phyloP scores from a whole-genome alignment of 2,329 filamentous ascomycete genomes.

The Monosporascus sp. region DNA sequence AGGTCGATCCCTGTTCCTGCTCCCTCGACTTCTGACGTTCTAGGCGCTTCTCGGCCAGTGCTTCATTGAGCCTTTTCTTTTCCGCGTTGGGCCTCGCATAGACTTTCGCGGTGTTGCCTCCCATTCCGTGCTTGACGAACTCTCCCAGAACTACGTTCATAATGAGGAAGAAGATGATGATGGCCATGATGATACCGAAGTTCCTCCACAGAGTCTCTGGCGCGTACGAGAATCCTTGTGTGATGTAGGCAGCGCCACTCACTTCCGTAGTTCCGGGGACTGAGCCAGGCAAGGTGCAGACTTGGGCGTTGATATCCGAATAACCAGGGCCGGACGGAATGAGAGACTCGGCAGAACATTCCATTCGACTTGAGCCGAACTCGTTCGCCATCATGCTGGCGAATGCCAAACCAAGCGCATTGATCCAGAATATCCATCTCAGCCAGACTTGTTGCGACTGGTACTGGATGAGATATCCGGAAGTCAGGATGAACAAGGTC shows the following conservation, averaged over 20 bases:
- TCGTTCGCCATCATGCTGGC: conserved; percentile 82
- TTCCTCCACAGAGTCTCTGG: conserved; percentile 72
- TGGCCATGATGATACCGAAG: conserved; percentile 71
- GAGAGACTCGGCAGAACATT: conserved; percentile 62
- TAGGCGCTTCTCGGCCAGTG: conserved; percentile 54
- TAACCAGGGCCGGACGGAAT: conserved; percentile 70
- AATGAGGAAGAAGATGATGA: conserved; percentile 71
- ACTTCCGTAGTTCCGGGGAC: conserved; percentile 58
- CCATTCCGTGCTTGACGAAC: conserved; percentile 70
- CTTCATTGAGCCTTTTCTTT: conserved; percentile 59
- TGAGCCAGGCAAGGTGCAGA: conserved; percentile 75
- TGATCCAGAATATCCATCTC: conserved; percentile 76
- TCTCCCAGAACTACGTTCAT: conserved; percentile 77
- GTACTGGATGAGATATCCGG: conserved; percentile 80
- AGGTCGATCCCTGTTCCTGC: conserved; percentile 41
- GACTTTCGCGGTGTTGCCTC: conserved; percentile 74
- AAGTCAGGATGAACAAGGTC: conserved; percentile 75
- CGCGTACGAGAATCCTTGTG: conserved; percentile 61
- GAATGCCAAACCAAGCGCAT: conserved; percentile 70
- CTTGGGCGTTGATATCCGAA: conserved; percentile 65
- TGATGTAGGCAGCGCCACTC: conserved; percentile 64
- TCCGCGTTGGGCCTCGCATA: conserved; percentile 68
- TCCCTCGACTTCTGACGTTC: conserved; percentile 44
- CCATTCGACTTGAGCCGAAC: conserved; percentile 64
- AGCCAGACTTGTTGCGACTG: conserved; percentile 69